Evolutionary conservation across 148 eudicot genomes (phyloP).

Genomic region (Euryodendron excelsum): DNA sequence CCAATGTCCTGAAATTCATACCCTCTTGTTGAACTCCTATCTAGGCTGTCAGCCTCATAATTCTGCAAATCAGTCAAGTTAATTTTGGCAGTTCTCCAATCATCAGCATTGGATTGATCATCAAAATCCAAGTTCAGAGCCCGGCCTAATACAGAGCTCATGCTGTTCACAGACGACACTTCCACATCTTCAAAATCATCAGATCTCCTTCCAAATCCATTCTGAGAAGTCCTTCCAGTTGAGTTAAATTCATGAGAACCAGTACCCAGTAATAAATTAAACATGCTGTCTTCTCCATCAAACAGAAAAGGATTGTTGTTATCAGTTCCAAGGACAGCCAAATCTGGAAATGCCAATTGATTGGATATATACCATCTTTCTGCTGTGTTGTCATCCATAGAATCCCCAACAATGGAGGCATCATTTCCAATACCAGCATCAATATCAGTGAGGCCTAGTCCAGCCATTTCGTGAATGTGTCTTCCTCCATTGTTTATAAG

Average conservation of each 20-base stretch:
- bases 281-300: conserved; percentile 25
- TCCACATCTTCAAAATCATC: conserved; percentile 36
- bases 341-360: conserved; percentile 38
- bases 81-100: conserved; percentile 17
- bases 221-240: conserved; percentile 8
- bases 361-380: conserved; percentile 25
- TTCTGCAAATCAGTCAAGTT: conserved; percentile 3
- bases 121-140: conserved; percentile 35
- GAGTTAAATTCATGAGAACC: conserved; percentile 24
- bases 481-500: conserved; percentile 15
- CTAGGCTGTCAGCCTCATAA: conserved; percentile 15
- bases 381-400: conserved; percentile 23
- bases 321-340: conserved; percentile 24
- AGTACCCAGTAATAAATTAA: conserved; percentile 27
- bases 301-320: conserved; percentile 2
- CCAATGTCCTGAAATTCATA: conserved; percentile 10
- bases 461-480: conserved; percentile 17
- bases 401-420: conserved; percentile 25
- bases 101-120: conserved; percentile 28
- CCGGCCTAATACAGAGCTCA: conserved; percentile 36
- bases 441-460: conserved; percentile 20
- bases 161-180: conserved; percentile 37
- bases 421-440: conserved; percentile 28
- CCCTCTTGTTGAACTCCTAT: background rate
- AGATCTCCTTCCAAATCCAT: conserved; percentile 29